phyloP scores from a whole-genome alignment of 306 rosid species.

The Castanea sativa region DNA sequence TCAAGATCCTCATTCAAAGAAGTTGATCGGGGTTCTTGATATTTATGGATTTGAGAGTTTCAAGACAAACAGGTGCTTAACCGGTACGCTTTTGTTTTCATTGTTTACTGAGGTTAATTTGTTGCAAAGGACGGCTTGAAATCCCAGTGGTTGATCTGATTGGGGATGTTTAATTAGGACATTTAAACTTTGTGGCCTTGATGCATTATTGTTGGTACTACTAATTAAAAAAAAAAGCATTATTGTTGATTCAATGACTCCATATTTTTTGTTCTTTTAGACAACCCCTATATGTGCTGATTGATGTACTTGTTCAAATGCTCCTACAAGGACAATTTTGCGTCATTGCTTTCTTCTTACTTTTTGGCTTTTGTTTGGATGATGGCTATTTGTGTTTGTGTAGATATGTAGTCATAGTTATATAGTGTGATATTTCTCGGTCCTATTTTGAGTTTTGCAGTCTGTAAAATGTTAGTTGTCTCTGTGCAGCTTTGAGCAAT shows the following conservation, averaged over 20 bases:
- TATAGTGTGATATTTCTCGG: background rate
- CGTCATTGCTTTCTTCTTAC: background rate
- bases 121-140: conserved; percentile 19
- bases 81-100: conserved; percentile 54
- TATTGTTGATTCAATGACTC: too few species aligned
- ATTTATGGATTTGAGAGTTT: conserved; percentile 99
- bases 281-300: background rate
- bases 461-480: background rate
- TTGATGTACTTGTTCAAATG: background rate
- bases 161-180: conserved; percentile 12
- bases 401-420: background rate
- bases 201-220: background rate
- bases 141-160: conserved; percentile 9
- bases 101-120: conserved; percentile 37
- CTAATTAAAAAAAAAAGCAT: too few species aligned
- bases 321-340: background rate
- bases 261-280: background rate
- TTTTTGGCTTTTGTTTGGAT: background rate
- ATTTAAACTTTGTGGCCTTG: conserved; percentile 3
- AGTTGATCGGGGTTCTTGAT: conserved; percentile 92
- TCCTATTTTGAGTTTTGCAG: conserved; percentile 8
- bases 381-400: background rate
- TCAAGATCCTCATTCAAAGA: conserved; percentile 76
- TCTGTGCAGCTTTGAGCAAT: conserved; percentile 91
- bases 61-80: conserved; percentile 99